Evolutionary conservation across 108 stramenopile species (phyloP).

Genomic region (Cyclostephanos invisitatus): DNA sequence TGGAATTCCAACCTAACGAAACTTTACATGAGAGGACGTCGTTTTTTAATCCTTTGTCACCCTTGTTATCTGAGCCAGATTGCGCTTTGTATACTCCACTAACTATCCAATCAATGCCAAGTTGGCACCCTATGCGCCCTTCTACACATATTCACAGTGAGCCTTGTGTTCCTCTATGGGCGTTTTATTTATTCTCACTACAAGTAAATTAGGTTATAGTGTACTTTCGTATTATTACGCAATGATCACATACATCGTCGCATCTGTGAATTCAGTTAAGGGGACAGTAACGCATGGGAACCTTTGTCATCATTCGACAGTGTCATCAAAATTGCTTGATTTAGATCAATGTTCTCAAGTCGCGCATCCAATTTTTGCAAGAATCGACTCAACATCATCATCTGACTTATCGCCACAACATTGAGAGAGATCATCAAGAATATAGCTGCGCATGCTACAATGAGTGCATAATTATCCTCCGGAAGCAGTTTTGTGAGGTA

Average conservation of each 20-base stretch:
- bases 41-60: background rate
- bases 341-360: conserved; percentile 8
- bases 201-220: no score
- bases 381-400: conserved; percentile 24
- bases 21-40: background rate
- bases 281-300: no score
- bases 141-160: no score
- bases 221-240: no score
- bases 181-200: no score
- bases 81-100: background rate
- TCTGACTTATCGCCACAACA: conserved; percentile 12
- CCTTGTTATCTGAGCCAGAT: background rate
- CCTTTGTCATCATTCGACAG: no score
- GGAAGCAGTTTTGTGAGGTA: conserved; percentile 6
- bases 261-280: no score
- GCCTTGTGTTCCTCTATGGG: no score
- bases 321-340: background rate
- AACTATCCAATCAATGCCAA: background rate
- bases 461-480: background rate
- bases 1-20: background rate
- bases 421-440: conserved; percentile 20
- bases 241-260: no score
- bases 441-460: conserved; percentile 1
- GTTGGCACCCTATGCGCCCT: no score
- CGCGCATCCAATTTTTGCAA: conserved; percentile 26